phyloP scores from a whole-genome alignment of 2,329 filamentous ascomycete species.

The Trichoderma semiorbis region DNA sequence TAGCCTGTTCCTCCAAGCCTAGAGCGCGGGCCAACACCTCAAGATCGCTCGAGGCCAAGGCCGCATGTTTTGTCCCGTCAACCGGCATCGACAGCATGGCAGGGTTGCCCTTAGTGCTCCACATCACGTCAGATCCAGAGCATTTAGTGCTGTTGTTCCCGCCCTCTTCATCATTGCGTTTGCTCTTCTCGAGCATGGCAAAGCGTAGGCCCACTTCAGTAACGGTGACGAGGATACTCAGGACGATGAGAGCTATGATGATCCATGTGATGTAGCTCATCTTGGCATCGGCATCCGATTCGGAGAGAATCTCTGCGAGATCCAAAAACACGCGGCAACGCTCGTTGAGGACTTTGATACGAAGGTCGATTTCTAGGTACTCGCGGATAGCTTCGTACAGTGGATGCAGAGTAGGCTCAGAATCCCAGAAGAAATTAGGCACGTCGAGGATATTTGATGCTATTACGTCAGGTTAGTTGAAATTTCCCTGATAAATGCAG shows the following conservation, averaged over 20 bases:
- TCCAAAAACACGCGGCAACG: conserved; percentile 95
- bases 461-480: conserved; percentile 8
- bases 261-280: conserved; percentile 99
- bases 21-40: conserved; percentile 35
- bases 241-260: conserved; percentile 86
- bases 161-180: conserved; percentile 22
- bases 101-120: conserved; percentile 19
- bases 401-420: conserved; percentile 89
- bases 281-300: conserved; percentile 88
- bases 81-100: conserved; percentile 15
- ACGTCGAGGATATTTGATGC: conserved; percentile 94
- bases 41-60: conserved; percentile 30
- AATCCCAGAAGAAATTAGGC: conserved; percentile 98
- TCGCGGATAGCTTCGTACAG: conserved; percentile 93
- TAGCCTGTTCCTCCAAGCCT: conserved; percentile 34
- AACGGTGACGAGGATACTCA: conserved; percentile 88
- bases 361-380: conserved; percentile 94
- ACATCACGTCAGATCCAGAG: conserved; percentile 18
- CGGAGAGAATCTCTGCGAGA: conserved; percentile 88
- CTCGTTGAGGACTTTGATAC: conserved; percentile 95
- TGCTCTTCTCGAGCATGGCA: conserved; percentile 55
- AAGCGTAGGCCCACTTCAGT: conserved; percentile 87
- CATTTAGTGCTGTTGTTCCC: conserved; percentile 19
- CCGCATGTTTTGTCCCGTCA: neutral
- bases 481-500: neutral